Percentiles rank a stretch among this genome's conserved stretches.
phyloP scores from a whole-genome alignment of 2,329 filamentous ascomycete genomes.

The Hypoxylon sp. region DNA sequence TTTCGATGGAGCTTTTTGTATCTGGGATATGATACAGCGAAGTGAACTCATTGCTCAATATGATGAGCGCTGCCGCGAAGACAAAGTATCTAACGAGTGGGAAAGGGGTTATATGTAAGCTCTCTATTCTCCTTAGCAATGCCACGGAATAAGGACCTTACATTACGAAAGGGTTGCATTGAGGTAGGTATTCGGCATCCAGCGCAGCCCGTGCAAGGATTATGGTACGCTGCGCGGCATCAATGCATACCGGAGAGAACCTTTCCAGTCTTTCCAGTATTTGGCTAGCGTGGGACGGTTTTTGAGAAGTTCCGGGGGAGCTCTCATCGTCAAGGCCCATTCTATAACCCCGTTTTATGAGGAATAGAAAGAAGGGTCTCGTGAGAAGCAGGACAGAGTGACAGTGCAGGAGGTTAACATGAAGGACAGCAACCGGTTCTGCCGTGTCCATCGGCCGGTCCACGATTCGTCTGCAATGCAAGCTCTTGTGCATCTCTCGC shows the following conservation, averaged over 20 bases:
- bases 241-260: conserved; percentile 60
- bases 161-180: conserved; percentile 64
- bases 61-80: conserved; percentile 61
- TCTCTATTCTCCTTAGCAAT: not conserved
- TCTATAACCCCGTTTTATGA: conserved; percentile 57
- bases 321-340: conserved; percentile 48
- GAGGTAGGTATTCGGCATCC: conserved; percentile 55
- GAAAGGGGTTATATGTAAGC: conserved; percentile 10
- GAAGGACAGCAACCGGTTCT: conserved; percentile 66
- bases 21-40: conserved; percentile 55
- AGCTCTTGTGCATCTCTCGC: conserved; percentile 53
- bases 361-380: conserved; percentile 68
- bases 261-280: conserved; percentile 49
- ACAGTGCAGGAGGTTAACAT: conserved; percentile 67
- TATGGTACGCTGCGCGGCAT: conserved; percentile 59
- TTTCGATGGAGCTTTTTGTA: conserved; percentile 51
- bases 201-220: conserved; percentile 55
- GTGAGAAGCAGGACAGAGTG: conserved; percentile 70
- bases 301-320: conserved; percentile 41
- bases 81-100: conserved; percentile 59
- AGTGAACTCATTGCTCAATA: conserved; percentile 65
- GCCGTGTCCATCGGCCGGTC: conserved; percentile 51
- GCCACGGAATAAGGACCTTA: conserved; percentile 47
- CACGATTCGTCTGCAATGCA: conserved; percentile 60
- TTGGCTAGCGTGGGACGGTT: conserved; percentile 40